Conservation (phyloP, 108 stramenopile genomes). For the Skeletonema marinoi region DNA sequence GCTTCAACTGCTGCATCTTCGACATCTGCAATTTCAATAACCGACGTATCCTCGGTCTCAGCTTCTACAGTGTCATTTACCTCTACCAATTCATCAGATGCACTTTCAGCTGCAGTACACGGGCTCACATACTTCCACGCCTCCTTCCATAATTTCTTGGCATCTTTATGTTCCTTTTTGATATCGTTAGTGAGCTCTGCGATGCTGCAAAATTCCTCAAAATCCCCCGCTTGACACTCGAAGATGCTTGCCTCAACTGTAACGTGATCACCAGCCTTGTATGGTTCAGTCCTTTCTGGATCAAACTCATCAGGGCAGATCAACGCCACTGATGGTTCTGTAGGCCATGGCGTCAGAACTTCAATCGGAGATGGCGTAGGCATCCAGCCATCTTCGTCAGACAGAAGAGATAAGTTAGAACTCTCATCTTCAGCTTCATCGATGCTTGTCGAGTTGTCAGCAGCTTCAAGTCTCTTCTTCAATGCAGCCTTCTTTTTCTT, state of each 20-base stretch:
- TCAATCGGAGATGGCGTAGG: neutral
- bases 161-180: constrained; percentile 2
- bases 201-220: neutral
- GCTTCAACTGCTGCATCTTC: neutral
- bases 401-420: too few relatives aligned
- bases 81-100: neutral
- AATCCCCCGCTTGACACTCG: neutral
- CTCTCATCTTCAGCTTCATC: neutral
- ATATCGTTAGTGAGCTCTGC: neutral
- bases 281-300: neutral
- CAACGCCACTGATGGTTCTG: neutral
- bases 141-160: neutral
- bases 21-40: neutral
- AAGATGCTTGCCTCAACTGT: neutral
- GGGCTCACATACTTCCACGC: neutral
- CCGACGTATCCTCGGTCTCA: neutral
- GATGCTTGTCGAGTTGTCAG: neutral
- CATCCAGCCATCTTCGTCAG: neutral
- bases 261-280: neutral
- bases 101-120: neutral
- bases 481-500: neutral
- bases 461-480: neutral
- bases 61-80: neutral
- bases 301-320: neutral
- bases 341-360: neutral